These are phyloP conservation scores for Cystobasidium tubakii DNA, from an alignment of 768 basidiomycete genomes.

Conservation along the genomic window DNA sequence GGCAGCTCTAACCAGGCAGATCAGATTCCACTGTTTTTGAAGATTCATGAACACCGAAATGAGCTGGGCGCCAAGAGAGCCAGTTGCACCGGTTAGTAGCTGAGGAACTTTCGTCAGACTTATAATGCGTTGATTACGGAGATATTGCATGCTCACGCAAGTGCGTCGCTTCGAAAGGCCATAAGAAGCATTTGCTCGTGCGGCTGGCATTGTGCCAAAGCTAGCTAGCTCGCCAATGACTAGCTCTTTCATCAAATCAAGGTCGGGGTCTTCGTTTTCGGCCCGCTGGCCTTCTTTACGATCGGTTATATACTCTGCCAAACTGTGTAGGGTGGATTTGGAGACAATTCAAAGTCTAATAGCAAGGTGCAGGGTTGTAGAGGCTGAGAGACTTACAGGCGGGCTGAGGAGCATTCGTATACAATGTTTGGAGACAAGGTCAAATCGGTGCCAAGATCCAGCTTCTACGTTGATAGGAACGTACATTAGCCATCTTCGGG, in stretches of 20 bases:
- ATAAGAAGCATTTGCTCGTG: neutral
- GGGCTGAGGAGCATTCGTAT: slow-evolving; percentile 47
- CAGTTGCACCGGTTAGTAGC: slow-evolving; percentile 49
- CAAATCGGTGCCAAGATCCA: slow-evolving; percentile 39
- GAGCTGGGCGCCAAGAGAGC: slow-evolving; percentile 47
- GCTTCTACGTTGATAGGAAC: slow-evolving; percentile 26
- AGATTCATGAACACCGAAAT: slow-evolving; percentile 39
- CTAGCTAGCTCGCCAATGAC: neutral
- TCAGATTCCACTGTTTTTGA: slow-evolving; percentile 36
- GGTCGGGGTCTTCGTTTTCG: neutral
- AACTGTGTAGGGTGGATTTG: neutral
- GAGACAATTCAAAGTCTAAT: no score
- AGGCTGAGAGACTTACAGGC: neutral
- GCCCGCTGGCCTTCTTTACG: neutral
- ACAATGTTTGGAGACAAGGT: slow-evolving; percentile 46
- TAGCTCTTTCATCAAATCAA: slow-evolving; percentile 21
- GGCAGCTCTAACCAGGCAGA: slow-evolving; percentile 47
- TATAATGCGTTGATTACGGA: neutral
- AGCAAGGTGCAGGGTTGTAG: no score
- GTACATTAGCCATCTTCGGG: no score
- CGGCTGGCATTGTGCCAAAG: neutral
- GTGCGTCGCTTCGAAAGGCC: slow-evolving; percentile 23
- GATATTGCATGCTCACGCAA: neutral
- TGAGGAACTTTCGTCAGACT: slow-evolving; percentile 25
- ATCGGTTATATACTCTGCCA: slow-evolving; percentile 30